Evolutionary conservation across 805 yeast species (phyloP).

Genomic region (Metschnikowia colocasiae): DNA sequence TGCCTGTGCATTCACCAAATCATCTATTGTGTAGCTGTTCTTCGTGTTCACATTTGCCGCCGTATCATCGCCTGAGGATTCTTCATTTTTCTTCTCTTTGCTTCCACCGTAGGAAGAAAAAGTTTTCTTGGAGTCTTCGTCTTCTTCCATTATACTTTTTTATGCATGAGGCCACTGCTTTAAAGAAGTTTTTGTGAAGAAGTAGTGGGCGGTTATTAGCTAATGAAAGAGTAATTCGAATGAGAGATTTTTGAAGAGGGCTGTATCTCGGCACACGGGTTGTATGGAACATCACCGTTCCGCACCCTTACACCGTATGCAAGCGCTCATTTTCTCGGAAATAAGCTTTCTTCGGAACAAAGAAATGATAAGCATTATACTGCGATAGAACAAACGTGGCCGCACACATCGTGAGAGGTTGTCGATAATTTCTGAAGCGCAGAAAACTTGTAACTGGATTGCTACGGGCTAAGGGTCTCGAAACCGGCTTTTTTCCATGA

Average conservation of each 20-base stretch:
- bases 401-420: not conserved
- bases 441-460: not conserved
- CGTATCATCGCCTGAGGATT: not conserved
- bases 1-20: constrained; percentile 10
- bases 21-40: constrained; percentile 13
- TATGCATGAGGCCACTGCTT: constrained; percentile 1
- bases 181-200: not conserved
- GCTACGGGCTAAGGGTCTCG: not conserved
- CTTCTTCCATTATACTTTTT: constrained; percentile 3
- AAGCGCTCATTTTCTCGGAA: constrained; percentile 2
- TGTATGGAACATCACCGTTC: constrained; percentile 3
- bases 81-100: constrained; percentile 5
- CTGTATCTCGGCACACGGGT: constrained; percentile 4
- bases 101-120: constrained; percentile 2
- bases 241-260: not conserved
- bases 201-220: not conserved
- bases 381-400: not conserved
- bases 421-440: too few species aligned
- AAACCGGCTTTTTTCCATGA: not conserved
- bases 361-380: not conserved
- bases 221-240: not conserved
- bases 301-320: constrained; percentile 3
- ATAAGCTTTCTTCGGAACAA: not conserved
- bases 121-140: constrained; percentile 5
- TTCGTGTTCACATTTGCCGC: constrained; percentile 1